Conservation (phyloP, 2,329 filamentous ascomycete genomes). For the Falciphora oryzae region DNA sequence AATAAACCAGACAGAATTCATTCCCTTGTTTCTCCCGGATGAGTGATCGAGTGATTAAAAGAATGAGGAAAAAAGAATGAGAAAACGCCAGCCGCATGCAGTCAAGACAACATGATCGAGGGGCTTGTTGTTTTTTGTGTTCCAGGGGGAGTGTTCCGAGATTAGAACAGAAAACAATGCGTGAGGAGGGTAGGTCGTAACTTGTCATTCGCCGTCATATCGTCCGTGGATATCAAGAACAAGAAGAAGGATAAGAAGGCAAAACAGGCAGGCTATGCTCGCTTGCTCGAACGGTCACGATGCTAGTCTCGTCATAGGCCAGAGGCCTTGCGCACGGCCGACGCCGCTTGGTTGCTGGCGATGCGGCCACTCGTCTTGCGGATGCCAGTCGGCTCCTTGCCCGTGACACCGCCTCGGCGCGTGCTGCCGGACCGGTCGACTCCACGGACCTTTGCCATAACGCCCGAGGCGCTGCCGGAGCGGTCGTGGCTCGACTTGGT, state of each 20-base stretch:
- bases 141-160: not conserved
- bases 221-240: conserved; percentile 6
- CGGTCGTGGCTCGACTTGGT: conserved; percentile 51
- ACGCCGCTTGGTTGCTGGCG: conserved; percentile 43
- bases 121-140: not conserved
- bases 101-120: not conserved
- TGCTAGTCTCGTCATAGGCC: conserved; percentile 20
- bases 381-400: conserved; percentile 47
- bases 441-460: conserved; percentile 59
- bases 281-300: conserved; percentile 2
- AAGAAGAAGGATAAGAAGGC: not conserved
- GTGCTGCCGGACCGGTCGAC: conserved; percentile 40
- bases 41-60: not conserved
- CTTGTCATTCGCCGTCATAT: conserved; percentile 1
- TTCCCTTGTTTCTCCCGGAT: not conserved
- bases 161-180: not conserved
- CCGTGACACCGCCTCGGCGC: conserved; percentile 43
- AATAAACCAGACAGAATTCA: not conserved
- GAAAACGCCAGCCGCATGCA: conserved; percentile 6
- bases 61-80: not conserved
- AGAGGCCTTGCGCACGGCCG: conserved; percentile 49
- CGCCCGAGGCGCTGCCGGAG: conserved; percentile 47
- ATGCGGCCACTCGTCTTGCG: conserved; percentile 63
- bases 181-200: not conserved
- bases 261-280: conserved; percentile 2